These are phyloP conservation scores for Cystobasidiaceae sp. DNA, from an alignment of 1,284 basidiomycete genomes.

Conservation along the genomic window DNA sequence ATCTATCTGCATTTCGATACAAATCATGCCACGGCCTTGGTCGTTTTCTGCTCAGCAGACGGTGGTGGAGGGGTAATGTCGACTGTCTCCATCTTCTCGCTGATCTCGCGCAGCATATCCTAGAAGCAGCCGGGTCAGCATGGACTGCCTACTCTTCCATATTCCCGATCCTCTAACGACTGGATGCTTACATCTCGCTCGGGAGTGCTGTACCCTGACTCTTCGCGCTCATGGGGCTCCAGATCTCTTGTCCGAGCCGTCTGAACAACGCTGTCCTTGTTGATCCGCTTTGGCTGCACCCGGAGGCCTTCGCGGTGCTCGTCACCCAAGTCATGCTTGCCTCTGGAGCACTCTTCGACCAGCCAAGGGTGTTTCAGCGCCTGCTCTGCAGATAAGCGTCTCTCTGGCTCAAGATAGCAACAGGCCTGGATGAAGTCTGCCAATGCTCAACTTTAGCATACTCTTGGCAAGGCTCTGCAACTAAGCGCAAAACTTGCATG, in stretches of 20 bases:
- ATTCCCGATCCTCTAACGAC: too few species aligned
- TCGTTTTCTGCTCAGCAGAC: too few species aligned
- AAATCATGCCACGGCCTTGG: too few species aligned
- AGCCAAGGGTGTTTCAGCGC: constrained; percentile 57
- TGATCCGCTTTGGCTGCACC: not conserved
- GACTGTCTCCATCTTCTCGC: constrained; percentile 10
- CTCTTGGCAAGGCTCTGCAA: too few species aligned
- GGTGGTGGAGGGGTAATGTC: too few species aligned
- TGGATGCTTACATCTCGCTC: not conserved
- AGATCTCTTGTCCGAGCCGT: constrained; percentile 2
- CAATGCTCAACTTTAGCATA: too few species aligned
- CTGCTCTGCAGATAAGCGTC: constrained; percentile 67
- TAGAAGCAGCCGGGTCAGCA: not conserved
- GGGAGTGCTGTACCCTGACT: not conserved
- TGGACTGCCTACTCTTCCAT: too few species aligned
- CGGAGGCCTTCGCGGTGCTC: not conserved
- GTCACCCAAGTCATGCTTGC: constrained; percentile 3
- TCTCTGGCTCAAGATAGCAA: constrained; percentile 65
- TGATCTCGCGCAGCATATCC: constrained; percentile 2
- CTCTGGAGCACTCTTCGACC: not conserved
- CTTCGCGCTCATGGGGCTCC: constrained; percentile 6
- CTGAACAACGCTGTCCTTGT: constrained; percentile 1
- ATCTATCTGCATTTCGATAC: too few species aligned
- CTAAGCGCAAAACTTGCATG: too few species aligned
- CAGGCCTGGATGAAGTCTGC: constrained; percentile 76